A percentile compares a stretch with the other conserved stretches of the same genome.
phyloP scores from a whole-genome alignment of 148 eudicot genomes.

The Linanthus parryae region DNA sequence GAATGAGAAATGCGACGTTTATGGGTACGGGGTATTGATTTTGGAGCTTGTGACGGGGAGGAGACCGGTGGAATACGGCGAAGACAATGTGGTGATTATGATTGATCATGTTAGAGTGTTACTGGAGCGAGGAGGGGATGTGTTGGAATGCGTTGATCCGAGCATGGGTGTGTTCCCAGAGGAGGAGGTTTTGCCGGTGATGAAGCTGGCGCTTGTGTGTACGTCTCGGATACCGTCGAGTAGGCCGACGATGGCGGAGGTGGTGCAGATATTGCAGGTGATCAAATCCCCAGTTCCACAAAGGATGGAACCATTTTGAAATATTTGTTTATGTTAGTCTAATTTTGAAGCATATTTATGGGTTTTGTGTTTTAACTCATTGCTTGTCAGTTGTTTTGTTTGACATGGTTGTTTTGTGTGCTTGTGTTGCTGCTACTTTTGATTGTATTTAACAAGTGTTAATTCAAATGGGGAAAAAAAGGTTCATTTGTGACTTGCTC shows the following conservation, averaged over 20 bases:
- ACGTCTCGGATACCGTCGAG: constrained; percentile 95
- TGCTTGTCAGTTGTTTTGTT: too few species aligned
- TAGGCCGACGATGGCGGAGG: constrained; percentile 93
- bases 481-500: too few species aligned
- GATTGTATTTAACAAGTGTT: too few species aligned
- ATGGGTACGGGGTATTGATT: constrained; percentile 75
- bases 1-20: constrained; percentile 88
- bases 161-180: constrained; percentile 74
- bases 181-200: constrained; percentile 78
- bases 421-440: too few species aligned
- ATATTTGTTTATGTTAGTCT: too few species aligned
- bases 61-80: constrained; percentile 76
- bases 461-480: too few species aligned
- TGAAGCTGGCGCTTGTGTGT: constrained; percentile 88
- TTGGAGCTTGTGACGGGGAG: constrained; percentile 84
- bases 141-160: constrained; percentile 67
- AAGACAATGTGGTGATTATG: constrained; percentile 66
- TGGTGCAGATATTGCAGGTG: constrained; percentile 90
- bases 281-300: constrained; percentile 74
- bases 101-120: constrained; percentile 68
- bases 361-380: too few species aligned
- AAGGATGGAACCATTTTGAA: constrained; percentile 43
- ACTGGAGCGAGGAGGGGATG: constrained; percentile 76
- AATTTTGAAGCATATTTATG: too few species aligned
- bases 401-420: too few species aligned